Evolutionary conservation across 345 rosid genomes (phyloP), one percentile per base, ranked within the genome.

Genomic region (Salix arbutifolia): DNA sequence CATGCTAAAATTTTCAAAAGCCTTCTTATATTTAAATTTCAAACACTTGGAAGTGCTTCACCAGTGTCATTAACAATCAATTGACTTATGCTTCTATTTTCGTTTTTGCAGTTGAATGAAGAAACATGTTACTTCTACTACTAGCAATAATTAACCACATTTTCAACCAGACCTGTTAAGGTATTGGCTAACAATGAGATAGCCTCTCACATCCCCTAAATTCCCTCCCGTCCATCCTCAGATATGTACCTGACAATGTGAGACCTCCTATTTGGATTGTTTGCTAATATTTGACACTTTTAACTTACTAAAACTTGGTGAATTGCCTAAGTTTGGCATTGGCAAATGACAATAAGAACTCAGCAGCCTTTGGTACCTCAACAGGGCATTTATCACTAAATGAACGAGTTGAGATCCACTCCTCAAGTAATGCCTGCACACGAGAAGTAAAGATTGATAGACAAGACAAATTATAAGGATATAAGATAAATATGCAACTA

Each of bases 371-470:
- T 42, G 62, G 30, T 84, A 94, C 98, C 95, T 87, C 87, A 13
- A 88, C 84, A 75, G 87, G 86, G 85, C 82, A 83, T 74, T 90
- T 89, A 73, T 89, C 91, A 72, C 90, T 78, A 50, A 82, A 86
- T 74, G 90, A 83, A 70, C 88, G 90, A 18, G 93, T 83, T 65
- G 91, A 82, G 82, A 91, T 86, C 97, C 97, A 91, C 83, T 96
- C 99, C 85, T 96, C 99, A 56, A 96, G 84, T 83, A 94, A 88
- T 71, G 98, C 96, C 98, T 96, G 84, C 80, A 82, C 69, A 72
- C 5, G 61, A 35, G 69, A 62, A 33, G 38, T 38, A 73, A 40
- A 71, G 52, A 74, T 17, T 33, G 23, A 69, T 56, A 68, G 58
- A 70, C 30, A 21, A 53, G 12, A 18, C 23, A 42, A 3, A 10